A percentile compares a stretch with the other conserved stretches of the same genome.
Evolutionary conservation across 768 basidiomycete genomes (phyloP).

Genomic region (Russula vinacea): DNA sequence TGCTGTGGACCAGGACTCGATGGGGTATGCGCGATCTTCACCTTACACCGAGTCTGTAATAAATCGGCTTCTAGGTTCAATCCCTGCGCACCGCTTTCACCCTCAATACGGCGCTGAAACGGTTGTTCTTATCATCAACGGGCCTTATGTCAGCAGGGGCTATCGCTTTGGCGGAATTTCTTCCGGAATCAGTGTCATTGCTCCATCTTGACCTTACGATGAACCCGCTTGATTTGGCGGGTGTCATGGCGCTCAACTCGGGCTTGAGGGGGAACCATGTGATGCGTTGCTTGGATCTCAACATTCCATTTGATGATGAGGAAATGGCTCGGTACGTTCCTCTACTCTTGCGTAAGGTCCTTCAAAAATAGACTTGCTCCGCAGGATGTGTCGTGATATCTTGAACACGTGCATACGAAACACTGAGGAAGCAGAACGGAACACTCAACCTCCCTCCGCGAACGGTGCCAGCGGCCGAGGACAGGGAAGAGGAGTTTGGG

Average conservation of each 20-base stretch:
- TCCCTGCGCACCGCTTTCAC: conserved; percentile 91
- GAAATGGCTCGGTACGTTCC: conserved; percentile 61
- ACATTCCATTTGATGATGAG: conserved; percentile 83
- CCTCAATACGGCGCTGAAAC: conserved; percentile 85
- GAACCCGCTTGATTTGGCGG: conserved; percentile 82
- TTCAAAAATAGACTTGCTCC: not conserved
- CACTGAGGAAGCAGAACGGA: conserved; percentile 77
- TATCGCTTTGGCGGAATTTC: conserved; percentile 93
- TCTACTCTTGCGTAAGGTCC: not conserved
- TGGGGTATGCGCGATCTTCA: conserved; percentile 57
- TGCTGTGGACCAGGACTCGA: conserved; percentile 87
- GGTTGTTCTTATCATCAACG: conserved; percentile 87
- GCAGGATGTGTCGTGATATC: conserved; percentile 81
- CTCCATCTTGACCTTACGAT: conserved; percentile 88
- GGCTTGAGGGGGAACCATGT: conserved; percentile 81
- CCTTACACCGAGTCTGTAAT: conserved; percentile 7
- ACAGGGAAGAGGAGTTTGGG: conserved; percentile 68
- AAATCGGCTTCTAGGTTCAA: conserved; percentile 54
- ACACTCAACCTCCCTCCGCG: conserved; percentile 30
- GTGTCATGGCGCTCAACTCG: conserved; percentile 86
- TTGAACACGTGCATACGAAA: conserved; percentile 88
- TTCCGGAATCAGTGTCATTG: conserved; percentile 83
- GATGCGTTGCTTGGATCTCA: conserved; percentile 90
- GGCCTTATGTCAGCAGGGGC: conserved; percentile 78
- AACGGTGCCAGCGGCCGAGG: conserved; percentile 49